Evolutionary conservation across 306 rosid genomes (phyloP), one percentile per base, ranked within the genome.

Genomic region (Dicorynia guianensis): DNA sequence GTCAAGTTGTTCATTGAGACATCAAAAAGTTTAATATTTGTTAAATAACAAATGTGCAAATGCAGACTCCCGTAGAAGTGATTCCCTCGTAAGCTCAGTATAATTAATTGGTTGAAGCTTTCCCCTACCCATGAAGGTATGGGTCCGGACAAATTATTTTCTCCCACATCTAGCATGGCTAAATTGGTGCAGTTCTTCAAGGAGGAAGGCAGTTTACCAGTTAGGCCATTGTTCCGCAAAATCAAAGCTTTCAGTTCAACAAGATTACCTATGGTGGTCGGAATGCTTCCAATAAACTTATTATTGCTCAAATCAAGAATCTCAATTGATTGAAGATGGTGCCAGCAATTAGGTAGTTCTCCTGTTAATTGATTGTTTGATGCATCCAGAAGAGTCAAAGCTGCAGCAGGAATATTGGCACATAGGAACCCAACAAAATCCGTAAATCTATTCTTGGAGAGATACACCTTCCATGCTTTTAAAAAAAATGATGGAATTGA

Each of bases 111-210:
- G 1, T 4, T 0, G 2, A 44, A 50, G n/a, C 4, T 30, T 8
- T 0, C 5, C 10, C 74, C 38, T 9, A 52, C 17, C 74, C 63
- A 69, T 0, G 63, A 69, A 5, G 74, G 74, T 52, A 69, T 52
- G 0, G 12, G 12, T 3, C 62, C 63, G 0, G 2, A 69, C 12
- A 69, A 48, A 4, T 67, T 25, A 67, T 67, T 67, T 10, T 47
- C 11, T 8, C 13, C 36, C 20, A 67, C 25, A 30, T 67, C 72
- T 15, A 67, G 15, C 7, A 67, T 17, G 4, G 7, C 8, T 30
- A 67, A 33, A 9, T 69, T 10, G 18, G 48, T 35, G 19, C 36
- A 69, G 0, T 53, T 50, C 11, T 2, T 11, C 15, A 69, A 18
- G 25, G 62, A 69, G 1, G 35, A 69, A 53, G 63, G 74, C 4